Percentiles rank a stretch among this genome's conserved stretches.
Conservation (phyloP, 2,329 filamentous ascomycete genomes). For the Aspergillus latus region DNA sequence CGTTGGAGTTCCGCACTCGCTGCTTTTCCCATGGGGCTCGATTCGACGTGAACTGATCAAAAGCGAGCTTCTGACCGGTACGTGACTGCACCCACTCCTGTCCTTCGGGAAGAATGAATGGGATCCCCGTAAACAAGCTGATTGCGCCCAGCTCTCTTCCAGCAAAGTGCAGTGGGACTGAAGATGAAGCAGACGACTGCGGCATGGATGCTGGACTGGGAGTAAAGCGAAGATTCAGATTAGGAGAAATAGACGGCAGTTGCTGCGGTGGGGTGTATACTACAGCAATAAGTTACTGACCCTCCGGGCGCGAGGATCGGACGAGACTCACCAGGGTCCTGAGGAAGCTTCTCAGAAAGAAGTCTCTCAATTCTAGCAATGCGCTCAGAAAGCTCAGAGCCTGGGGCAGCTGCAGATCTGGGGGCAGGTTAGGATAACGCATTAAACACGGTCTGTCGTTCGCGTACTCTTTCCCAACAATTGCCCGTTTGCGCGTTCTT, state of each 20-base stretch:
- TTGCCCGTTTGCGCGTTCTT: conserved; percentile 30
- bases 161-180: conserved; percentile 49
- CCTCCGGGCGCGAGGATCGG: not conserved
- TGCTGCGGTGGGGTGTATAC: conserved; percentile 20
- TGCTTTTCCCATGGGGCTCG: conserved; percentile 39
- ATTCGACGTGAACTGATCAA: conserved; percentile 30
- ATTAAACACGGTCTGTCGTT: not conserved
- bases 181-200: conserved; percentile 26
- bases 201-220: conserved; percentile 4
- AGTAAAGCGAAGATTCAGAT: not conserved
- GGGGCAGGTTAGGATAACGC: not conserved
- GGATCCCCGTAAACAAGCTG: conserved; percentile 51
- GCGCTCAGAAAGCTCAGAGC: conserved; percentile 37
- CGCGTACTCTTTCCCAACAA: conserved; percentile 25
- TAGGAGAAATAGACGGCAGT: not conserved
- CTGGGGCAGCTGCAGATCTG: conserved; percentile 20
- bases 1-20: conserved; percentile 24
- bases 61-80: conserved; percentile 42
- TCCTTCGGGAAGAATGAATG: conserved; percentile 50
- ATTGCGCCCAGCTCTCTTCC: conserved; percentile 50
- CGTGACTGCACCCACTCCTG: conserved; percentile 51
- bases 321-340: conserved; percentile 24
- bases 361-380: conserved; percentile 45
- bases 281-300: conserved; percentile 10
- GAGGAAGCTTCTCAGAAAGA: conserved; percentile 32